Base-by-base conservation (phyloP, 768 basidiomycete species). In the Trametes elegans region DNA sequence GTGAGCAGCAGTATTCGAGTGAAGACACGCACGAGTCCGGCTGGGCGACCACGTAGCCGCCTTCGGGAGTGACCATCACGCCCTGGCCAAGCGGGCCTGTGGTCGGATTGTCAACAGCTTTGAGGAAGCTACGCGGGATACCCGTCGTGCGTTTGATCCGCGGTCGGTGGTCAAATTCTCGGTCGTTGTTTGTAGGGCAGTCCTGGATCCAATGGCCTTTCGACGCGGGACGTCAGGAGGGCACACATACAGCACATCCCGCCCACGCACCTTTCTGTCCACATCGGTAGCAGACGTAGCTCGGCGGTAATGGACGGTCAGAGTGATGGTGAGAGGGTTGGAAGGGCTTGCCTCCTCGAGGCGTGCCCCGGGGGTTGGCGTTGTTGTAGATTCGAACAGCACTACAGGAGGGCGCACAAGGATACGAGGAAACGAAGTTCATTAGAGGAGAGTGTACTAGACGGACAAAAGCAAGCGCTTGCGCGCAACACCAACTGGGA, bases 171-270 rank as follows among this genome's bases (percentile, higher is more conserved):
- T 96, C 93, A 61, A 87, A 97, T 44, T 95, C 93, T 46, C 93
- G 88, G 67, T 99, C 93, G 63, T 88, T 94, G 69, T 98, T 98
- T 6, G 94, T 97, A 1, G 97, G 97, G 68, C 97, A 99, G 59
- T 97, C 92, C 68, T 99, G 95, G 60, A 99, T 99, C 97, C 97
- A 99, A 67, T 99, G 97, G 35, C 97, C 96, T 98, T 68, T 18
- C 7, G 40, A 52, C 18, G 18, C 32, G 31, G 53, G 57, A 38
- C n/a, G 29, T 62, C 32, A 55, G 38, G 28, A 58, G 26, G 31
- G 32, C 54, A 29, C 27, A 14, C 23, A 52, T 42, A 26, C 10
- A 18, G 14, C 32, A 5, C 31, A 13, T 28, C 10, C 13, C 13
- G 4, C 21, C 11, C 43, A 60, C 76, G 47, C 68, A 89, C 95